phyloP scores from a whole-genome alignment of 805 yeast species.

The Candida arabinofermentans region DNA sequence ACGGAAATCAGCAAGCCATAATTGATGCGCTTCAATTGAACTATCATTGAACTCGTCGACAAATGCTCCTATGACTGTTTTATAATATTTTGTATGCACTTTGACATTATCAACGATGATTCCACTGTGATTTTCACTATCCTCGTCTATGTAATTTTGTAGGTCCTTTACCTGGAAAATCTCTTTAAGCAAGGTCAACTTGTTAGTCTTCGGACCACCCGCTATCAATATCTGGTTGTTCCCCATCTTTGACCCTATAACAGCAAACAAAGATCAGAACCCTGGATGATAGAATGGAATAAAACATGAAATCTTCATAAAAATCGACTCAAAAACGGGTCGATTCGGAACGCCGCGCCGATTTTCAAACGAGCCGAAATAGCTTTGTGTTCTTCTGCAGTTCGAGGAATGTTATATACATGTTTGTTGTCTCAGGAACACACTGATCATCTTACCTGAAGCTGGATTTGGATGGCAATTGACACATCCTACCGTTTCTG shows the following conservation, averaged over 20 bases:
- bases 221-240: constrained; percentile 43
- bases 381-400: too few relatives aligned
- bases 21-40: constrained; percentile 15
- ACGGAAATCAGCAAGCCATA: constrained; percentile 39
- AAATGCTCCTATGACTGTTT: constrained; percentile 24
- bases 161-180: constrained; percentile 24
- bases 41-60: constrained; percentile 30
- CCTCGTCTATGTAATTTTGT: constrained; percentile 12
- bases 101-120: constrained; percentile 20
- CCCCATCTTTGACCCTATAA: constrained; percentile 26
- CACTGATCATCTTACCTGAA: too few relatives aligned
- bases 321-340: too few relatives aligned
- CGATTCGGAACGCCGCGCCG: too few relatives aligned
- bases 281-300: too few relatives aligned
- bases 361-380: too few relatives aligned
- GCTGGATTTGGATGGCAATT: too few relatives aligned
- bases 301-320: too few relatives aligned
- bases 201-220: constrained; percentile 42
- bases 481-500: neutral
- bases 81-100: constrained; percentile 25
- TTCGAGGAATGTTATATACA: too few relatives aligned
- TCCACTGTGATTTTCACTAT: constrained; percentile 21
- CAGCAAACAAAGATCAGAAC: neutral
- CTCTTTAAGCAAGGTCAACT: constrained; percentile 26
- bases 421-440: too few relatives aligned